Conservation (phyloP, 2,329 filamentous ascomycete species). For the Fusarium dlaminii region DNA sequence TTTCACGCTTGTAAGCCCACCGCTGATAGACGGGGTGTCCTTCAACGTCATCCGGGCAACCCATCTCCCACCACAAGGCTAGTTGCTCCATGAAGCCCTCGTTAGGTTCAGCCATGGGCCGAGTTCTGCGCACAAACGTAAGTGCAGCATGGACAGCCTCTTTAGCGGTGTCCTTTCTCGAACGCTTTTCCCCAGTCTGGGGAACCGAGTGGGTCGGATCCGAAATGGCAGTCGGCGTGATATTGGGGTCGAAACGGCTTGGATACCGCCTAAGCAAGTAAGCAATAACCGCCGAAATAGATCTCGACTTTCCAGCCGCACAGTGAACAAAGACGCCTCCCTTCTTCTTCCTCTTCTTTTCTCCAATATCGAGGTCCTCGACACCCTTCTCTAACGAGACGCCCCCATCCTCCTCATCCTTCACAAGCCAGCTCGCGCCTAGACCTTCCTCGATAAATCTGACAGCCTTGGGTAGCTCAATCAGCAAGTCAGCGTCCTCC, state of each 20-base stretch:
- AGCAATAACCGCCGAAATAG: conserved; percentile 83
- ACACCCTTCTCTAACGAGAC: conserved; percentile 32
- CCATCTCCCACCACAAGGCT: conserved; percentile 87
- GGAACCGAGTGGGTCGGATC: conserved; percentile 17
- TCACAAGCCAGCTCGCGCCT: conserved; percentile 32
- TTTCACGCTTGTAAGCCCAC: conserved; percentile 66
- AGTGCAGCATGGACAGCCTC: conserved; percentile 71
- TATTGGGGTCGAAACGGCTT: conserved; percentile 57
- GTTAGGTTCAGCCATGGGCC: conserved; percentile 88
- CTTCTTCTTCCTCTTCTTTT: conserved; percentile 27
- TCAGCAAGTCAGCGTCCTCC: conserved; percentile 85
- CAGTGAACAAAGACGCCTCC: conserved; percentile 71
- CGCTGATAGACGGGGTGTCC: conserved; percentile 81
- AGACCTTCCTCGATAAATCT: conserved; percentile 85
- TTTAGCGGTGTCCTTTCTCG: conserved; percentile 49
- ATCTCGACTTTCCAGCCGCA: conserved; percentile 96
- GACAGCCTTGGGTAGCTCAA: conserved; percentile 81
- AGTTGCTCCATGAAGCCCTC: conserved; percentile 91
- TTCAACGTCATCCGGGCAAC: conserved; percentile 73
- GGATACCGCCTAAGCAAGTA: conserved; percentile 80
- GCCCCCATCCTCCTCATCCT: conserved; percentile 29
- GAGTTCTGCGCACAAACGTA: conserved; percentile 71
- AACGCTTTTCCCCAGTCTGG: conserved; percentile 27
- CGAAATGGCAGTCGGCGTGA: conserved; percentile 41
- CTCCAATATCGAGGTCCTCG: conserved; percentile 21